Evolutionary conservation across 139 green algal species (phyloP).

Genomic region (Raphidocelis subcapitata): DNA sequence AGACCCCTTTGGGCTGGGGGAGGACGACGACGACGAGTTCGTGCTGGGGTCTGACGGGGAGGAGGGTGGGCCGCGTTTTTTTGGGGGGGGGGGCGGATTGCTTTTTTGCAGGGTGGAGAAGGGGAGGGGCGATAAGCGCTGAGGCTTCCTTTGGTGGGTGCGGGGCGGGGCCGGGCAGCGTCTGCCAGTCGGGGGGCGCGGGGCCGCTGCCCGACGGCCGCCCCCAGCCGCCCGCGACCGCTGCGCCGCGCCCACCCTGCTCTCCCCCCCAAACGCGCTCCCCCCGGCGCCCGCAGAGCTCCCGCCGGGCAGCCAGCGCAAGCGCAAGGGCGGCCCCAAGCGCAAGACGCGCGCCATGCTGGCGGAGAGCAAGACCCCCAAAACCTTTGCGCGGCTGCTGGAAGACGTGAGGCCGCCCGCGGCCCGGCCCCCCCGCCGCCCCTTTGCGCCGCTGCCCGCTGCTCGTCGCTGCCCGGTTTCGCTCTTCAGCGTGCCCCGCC

Average conservation of each 20-base stretch:
- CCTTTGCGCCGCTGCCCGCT: no score
- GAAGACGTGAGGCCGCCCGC: conserved; percentile 52
- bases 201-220: conserved; percentile 8
- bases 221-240: conserved; percentile 3
- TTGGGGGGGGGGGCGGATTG: no score
- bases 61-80: conserved; percentile 27
- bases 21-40: conserved; percentile 60
- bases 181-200: not conserved
- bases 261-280: not conserved
- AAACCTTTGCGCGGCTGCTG: conserved; percentile 63
- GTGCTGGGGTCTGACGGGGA: conserved; percentile 44
- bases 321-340: conserved; percentile 35
- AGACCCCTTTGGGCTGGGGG: conserved; percentile 44
- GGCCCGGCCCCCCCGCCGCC: no score
- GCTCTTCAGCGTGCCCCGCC: no score
- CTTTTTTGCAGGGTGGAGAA: not conserved
- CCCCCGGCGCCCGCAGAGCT: conserved; percentile 17
- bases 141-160: not conserved
- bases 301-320: conserved; percentile 48
- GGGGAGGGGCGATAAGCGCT: not conserved
- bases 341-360: conserved; percentile 56
- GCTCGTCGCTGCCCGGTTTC: no score
- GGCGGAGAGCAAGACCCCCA: conserved; percentile 38
- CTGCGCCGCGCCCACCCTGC: conserved; percentile 7
- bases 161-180: not conserved